Conservation (phyloP, 1,139 yeast genomes). For the Maudiozyma humilis region DNA sequence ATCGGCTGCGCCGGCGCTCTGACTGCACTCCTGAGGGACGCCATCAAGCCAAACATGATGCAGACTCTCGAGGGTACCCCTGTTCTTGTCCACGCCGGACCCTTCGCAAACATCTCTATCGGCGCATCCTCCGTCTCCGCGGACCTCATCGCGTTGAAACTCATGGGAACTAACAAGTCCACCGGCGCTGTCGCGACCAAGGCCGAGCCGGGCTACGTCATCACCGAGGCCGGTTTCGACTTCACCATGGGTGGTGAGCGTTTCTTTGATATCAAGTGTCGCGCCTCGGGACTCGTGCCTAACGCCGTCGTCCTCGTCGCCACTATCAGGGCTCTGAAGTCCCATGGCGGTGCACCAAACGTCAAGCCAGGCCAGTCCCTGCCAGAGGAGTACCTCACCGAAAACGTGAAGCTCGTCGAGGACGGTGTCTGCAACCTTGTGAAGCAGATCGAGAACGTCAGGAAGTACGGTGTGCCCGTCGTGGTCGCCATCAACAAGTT, state of each 20-base stretch:
- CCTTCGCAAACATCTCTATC: constrained; percentile 77
- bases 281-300: constrained; percentile 65
- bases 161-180: constrained; percentile 42
- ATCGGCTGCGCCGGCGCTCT: constrained; percentile 76
- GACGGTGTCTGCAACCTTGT: constrained; percentile 66
- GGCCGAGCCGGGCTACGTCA: constrained; percentile 57
- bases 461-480: constrained; percentile 65
- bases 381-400: constrained; percentile 59
- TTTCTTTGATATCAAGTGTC: constrained; percentile 70
- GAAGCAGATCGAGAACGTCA: constrained; percentile 66
- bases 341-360: constrained; percentile 80
- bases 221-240: constrained; percentile 81
- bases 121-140: constrained; percentile 81
- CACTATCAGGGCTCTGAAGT: constrained; percentile 68
- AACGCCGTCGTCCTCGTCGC: constrained; percentile 73
- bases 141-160: constrained; percentile 62
- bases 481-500: constrained; percentile 74
- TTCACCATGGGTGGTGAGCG: constrained; percentile 88
- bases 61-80: constrained; percentile 83
- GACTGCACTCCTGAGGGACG: constrained; percentile 69
- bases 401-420: constrained; percentile 54
- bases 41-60: constrained; percentile 78
- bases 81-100: constrained; percentile 79
- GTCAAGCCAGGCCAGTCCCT: constrained; percentile 74
- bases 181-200: constrained; percentile 29